Base-by-base conservation (phyloP, 176 grass and related monocot genomes). In the Chrysopogon serrulatus region DNA sequence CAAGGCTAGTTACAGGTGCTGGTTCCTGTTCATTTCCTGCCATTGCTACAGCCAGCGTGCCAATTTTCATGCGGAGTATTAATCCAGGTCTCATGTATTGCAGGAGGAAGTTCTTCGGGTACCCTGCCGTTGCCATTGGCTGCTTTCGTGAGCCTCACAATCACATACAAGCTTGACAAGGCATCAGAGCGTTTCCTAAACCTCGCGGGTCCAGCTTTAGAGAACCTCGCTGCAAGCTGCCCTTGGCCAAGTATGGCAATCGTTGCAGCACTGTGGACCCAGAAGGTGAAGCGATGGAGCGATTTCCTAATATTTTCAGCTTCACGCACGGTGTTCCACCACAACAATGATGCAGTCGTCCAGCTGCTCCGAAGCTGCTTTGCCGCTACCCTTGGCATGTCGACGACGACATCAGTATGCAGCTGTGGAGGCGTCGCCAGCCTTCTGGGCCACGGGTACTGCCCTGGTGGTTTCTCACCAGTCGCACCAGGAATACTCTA, bases 211-310 rank as follows among this genome's bases (percentile, higher is more conserved):
- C 95, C 95, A 49, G 91, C 95, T 72, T 68, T 98, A 65, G 95
- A 98, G 89, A 98, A 88, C 82, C 95, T 98, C 49, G 92, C 95
- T 23, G 95, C 90, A 68, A 98, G 95, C 82, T 98, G 95, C 82
- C 95, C 95, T 17, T 98, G 95, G 95, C 95, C 95, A 78, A 98
- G 95, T 85, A 98, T 98, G 95, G 85, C 95, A 7, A 98, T 98
- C 56, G 95, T 98, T n/a, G 76, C 95, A 43, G 88, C 95, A 54
- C 79, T 98, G 40, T 98, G 95, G 95, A 91, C 92, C 66, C 92
- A 98, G 44, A 98, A 98, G 88, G 95, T 98, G 81, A 98, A 93
- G 88, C 77, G 95, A 26, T 98, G 95, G 95, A 93, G 24, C 35
- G 95, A 98, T 85, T 98, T 93, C 85, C 82, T 98, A 15, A 53